A percentile compares a stretch with the other conserved stretches of the same genome.
Evolutionary conservation across 2,329 filamentous ascomycete genomes (phyloP).

Genomic region (Epicoccum sorghinum): DNA sequence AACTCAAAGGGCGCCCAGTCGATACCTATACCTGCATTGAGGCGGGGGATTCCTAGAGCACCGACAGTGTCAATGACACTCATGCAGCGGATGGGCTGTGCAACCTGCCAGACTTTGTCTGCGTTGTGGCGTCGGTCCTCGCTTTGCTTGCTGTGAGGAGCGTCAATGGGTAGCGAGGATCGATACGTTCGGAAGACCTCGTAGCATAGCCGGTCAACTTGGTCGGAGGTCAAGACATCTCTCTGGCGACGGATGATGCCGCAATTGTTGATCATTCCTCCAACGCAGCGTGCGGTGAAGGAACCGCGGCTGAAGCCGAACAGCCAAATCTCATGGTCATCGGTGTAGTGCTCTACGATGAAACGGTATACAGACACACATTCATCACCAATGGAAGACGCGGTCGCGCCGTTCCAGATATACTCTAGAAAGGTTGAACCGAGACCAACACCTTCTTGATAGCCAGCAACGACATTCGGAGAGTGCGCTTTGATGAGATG

Average conservation of each 20-base stretch:
- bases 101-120: conserved; percentile 36
- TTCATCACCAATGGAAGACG: conserved; percentile 43
- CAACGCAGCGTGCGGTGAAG: conserved; percentile 52
- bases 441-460: conserved; percentile 47
- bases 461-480: conserved; percentile 37
- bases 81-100: conserved; percentile 42
- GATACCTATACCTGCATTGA: conserved; percentile 44
- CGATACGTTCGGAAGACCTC: conserved; percentile 44
- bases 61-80: conserved; percentile 45
- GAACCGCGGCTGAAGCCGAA: conserved; percentile 56
- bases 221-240: conserved; percentile 4
- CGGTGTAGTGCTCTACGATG: conserved; percentile 43
- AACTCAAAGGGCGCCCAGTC: conserved; percentile 47
- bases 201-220: conserved; percentile 35
- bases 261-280: conserved; percentile 53
- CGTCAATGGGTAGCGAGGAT: conserved; percentile 33
- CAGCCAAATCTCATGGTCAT: conserved; percentile 52
- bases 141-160: conserved; percentile 33
- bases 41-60: conserved; percentile 40
- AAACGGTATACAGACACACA: conserved; percentile 45
- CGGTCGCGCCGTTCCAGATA: conserved; percentile 46
- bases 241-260: conserved; percentile 44
- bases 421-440: conserved; percentile 45
- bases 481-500: conserved; percentile 27
- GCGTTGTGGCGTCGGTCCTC: conserved; percentile 22